Evolutionary conservation across 176 grass and related monocot genomes (phyloP).

Genomic region (Carex pumila): DNA sequence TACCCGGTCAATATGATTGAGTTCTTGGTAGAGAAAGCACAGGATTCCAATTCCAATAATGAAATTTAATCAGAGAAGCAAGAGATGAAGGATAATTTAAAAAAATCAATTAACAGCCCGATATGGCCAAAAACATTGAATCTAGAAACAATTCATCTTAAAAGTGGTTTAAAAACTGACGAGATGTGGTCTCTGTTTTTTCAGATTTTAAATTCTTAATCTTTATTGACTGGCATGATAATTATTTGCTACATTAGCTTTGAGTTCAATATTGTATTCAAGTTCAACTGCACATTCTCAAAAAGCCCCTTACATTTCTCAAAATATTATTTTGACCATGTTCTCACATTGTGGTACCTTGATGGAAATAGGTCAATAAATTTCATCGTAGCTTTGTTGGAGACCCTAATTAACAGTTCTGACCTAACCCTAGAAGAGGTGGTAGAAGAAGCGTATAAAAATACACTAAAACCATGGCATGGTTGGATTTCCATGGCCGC

Average conservation of each 20-base stretch:
- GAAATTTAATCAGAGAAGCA: not conserved
- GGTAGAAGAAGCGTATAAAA: constrained; percentile 59
- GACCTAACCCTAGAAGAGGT: constrained; percentile 35
- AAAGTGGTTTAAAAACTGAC: not conserved
- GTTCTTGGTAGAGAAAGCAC: not conserved
- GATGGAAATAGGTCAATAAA: constrained; percentile 44
- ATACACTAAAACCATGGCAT: constrained; percentile 68
- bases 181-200: not conserved
- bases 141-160: not conserved
- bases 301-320: not conserved
- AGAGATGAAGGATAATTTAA: not conserved
- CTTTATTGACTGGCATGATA: not conserved
- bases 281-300: not conserved
- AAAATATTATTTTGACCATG: not conserved
- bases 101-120: not conserved
- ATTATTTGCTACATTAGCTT: not conserved
- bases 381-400: constrained; percentile 55
- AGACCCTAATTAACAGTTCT: constrained; percentile 38
- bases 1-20: not conserved
- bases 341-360: not conserved
- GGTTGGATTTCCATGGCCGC: constrained; percentile 86
- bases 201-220: too few species aligned
- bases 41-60: not conserved
- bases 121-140: not conserved
- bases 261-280: not conserved